Conservation (phyloP, 73 alveolate genomes). For the Tetrahymena borealis region DNA sequence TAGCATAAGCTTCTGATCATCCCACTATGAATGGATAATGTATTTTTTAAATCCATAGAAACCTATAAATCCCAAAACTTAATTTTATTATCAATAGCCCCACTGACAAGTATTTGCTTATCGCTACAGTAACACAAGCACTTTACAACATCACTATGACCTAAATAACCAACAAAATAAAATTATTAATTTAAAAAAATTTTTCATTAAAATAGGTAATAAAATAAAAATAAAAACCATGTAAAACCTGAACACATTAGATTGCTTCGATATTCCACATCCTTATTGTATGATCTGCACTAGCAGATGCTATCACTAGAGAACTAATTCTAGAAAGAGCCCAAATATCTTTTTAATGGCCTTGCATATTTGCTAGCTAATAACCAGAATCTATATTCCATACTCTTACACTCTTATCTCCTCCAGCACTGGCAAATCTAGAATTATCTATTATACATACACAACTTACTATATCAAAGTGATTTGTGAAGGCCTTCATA, state of each 20-base stretch:
- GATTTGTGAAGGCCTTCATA: constrained; percentile 18
- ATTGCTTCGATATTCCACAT: constrained; percentile 29
- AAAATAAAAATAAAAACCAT: background rate
- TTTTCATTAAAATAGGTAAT: background rate
- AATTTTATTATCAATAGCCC: constrained; percentile 14
- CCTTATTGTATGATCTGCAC: constrained; percentile 30
- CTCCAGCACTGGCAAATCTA: constrained; percentile 16
- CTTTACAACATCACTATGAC: constrained; percentile 16
- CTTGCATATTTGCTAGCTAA: constrained; percentile 21
- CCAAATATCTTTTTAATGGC: constrained; percentile 36
- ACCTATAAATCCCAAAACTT: constrained; percentile 15
- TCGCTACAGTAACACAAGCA: constrained; percentile 8
- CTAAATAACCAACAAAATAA: background rate
- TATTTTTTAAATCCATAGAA: constrained; percentile 1
- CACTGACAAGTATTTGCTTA: constrained; percentile 13
- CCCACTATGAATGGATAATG: background rate
- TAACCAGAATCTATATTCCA: constrained; percentile 37
- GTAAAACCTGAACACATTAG: constrained; percentile 16
- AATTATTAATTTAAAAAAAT: background rate
- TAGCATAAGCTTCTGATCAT: constrained; percentile 24
- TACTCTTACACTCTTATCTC: constrained; percentile 11
- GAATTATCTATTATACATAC: constrained; percentile 11
- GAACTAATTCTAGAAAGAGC: constrained; percentile 10
- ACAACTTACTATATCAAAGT: constrained; percentile 24
- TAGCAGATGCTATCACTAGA: constrained; percentile 17